phyloP scores from a whole-genome alignment of 495 filamentous ascomycete species.

The Hypoxylon fragiforme region DNA sequence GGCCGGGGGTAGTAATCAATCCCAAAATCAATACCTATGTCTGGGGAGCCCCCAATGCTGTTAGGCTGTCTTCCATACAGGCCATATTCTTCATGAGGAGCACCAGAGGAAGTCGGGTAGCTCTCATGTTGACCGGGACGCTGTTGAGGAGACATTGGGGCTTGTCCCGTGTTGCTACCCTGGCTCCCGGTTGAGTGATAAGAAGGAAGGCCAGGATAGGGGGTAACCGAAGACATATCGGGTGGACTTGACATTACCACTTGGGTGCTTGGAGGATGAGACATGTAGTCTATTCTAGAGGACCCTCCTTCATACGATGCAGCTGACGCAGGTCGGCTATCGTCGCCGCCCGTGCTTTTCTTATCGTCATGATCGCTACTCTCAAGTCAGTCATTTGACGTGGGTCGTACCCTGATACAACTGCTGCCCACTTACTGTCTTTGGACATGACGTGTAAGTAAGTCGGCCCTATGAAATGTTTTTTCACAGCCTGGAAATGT shows the following conservation, averaged over 20 bases:
- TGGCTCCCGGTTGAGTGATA: conserved; percentile 28
- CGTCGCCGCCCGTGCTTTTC: conserved; percentile 23
- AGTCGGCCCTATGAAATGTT: conserved; percentile 71
- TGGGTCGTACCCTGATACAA: no score
- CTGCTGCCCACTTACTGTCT: conserved; percentile 82
- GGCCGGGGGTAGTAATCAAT: conserved; percentile 27
- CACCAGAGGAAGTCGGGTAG: conserved; percentile 22
- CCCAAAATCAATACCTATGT: conserved; percentile 26
- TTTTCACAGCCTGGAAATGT: conserved; percentile 63
- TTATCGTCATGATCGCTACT: conserved; percentile 47
- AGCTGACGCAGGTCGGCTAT: conserved; percentile 25
- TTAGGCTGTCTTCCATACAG: conserved; percentile 21
- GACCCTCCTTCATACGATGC: conserved; percentile 6
- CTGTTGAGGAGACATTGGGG: conserved; percentile 30
- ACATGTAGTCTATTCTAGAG: conserved; percentile 14
- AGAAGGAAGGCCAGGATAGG: conserved; percentile 24
- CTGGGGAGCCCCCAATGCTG: conserved; percentile 32
- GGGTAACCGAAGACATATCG: conserved; percentile 17
- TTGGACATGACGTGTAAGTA: conserved; percentile 77
- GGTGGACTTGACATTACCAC: conserved; percentile 13
- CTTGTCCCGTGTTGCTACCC: conserved; percentile 25
- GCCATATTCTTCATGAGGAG: conserved; percentile 20
- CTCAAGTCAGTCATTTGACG: conserved; percentile 2
- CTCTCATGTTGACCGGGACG: conserved; percentile 8
- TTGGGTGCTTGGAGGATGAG: conserved; percentile 2